Evolutionary conservation across 73 alveolate genomes (phyloP), one percentile per base, ranked within the genome.

Genomic region (Paramecium tetraurelia): DNA sequence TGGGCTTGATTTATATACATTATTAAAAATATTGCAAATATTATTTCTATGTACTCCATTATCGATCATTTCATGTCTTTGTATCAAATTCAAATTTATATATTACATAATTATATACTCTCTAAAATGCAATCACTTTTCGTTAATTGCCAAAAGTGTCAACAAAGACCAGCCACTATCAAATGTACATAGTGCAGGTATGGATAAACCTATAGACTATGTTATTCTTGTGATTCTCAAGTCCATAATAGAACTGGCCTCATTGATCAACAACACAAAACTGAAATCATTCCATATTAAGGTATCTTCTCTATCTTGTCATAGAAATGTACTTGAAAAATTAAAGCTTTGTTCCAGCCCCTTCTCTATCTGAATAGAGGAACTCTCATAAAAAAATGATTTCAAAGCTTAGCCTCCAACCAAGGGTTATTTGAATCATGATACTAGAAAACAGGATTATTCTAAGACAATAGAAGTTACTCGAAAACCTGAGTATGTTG

Each of bases 1-100:
- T 89, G 94, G 94, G 94, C 94, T 27, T 89, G 94, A 89, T 63
- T 40, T 72, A 72, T 43, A 72, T 5, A 33, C 27, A 31, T 12
- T 72, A 72, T 36, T 72, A 59, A 72, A 72, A 63, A 63, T 63
- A 63, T 16, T 53, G 5, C 31, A 53, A 53, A 53, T 53, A 53
- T 53, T n/a, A 53, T 53, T n/a, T n/a, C 14, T 53, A 18, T 2
- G 31, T 53, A 48, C 58, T 46, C 58, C 12, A 46, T 1, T 14
- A 48, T 48, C 59, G 12, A 48, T 48, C 2, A n/a, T 53, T n/a
- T 53, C 69, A 53, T 53, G 31, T 18, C 35, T 53, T 14, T 18
- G 3, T 53, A 53, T 53, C 16, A 63, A 63, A 31, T 63, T 63
- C 53, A 63, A 63, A 63, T 63, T 7, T 31, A 63, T 63, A 11